Evolutionary conservation across 495 filamentous ascomycete genomes (phyloP), one percentile per base, ranked within the genome.

Genomic region (Aspergillus ostianus): DNA sequence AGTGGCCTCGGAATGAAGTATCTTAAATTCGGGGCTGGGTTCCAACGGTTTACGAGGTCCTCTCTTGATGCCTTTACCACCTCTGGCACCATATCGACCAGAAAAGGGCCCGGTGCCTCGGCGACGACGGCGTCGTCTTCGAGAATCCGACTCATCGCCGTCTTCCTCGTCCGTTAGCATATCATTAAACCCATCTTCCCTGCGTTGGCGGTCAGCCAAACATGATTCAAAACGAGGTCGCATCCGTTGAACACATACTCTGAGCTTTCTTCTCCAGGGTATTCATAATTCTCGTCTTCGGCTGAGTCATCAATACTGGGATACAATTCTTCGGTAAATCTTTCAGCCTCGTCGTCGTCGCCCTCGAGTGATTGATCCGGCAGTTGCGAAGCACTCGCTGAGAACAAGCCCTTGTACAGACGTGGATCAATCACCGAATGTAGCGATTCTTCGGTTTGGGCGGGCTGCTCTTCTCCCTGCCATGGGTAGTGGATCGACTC

Each of bases 21-120:
- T 75, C 60, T 90, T 90, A 73, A 93, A 90, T 58, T 93, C 87
- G 9, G 83, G 82, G 30, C 86, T 86, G 29, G 88, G 88, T 61
- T 92, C 88, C 23, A 86, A 74, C 6, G 87, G 82, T 67, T 85
- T 86, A n/a, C 88, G 84, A n/a, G 85, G 86, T 12, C 89, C 88
- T 62, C 82, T 76, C 62, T 78, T 82, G 60, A 79, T 70, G 15
- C 81, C 81, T 61, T 78, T 82, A 6, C 72, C 69, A 54, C 82
- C 79, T 44, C 78, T 70, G 10, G 76, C 77, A 51, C 79, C 77
- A 49, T 63, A 76, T 27, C 77, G 75, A 36, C 76, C 72, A 19
- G 73, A 76, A 41, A 80, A 78, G 9, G 64, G 71, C 1, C 77
- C 77, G 36, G 71, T 71, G 21, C 76, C 65, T 56, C 70, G 64